Conservation (phyloP, 2,329 filamentous ascomycete genomes). For the Ambrosiella xylebori region DNA sequence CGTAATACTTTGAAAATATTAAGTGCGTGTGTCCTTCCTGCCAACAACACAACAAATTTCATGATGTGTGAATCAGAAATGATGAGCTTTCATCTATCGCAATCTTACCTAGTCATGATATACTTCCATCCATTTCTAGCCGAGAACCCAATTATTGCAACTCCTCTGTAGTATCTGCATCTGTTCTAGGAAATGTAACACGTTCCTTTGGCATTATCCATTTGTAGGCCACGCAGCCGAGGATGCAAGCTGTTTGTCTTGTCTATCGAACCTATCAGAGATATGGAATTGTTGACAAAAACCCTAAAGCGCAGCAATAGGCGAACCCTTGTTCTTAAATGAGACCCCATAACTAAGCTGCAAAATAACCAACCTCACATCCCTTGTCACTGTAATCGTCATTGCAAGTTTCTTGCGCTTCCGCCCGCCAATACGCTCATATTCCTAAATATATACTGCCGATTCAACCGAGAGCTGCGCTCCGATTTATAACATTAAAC, state of each 20-base stretch:
- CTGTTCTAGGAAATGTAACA: not conserved
- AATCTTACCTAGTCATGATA: too few relatives aligned
- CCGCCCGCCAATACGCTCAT: not conserved
- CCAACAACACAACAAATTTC: too few relatives aligned
- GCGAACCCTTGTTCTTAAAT: not conserved
- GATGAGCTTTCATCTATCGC: too few relatives aligned
- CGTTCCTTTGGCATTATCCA: not conserved
- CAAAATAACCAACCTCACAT: not conserved
- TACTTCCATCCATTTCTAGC: too few relatives aligned
- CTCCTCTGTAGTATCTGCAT: too few relatives aligned
- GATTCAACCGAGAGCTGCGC: not conserved
- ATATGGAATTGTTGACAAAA: too few relatives aligned
- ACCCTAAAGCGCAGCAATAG: not conserved
- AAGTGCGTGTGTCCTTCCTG: too few relatives aligned
- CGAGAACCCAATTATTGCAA: too few relatives aligned
- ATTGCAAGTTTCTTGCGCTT: not conserved
- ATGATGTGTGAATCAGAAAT: too few relatives aligned
- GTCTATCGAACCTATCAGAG: not conserved
- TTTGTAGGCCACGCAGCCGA: not conserved
- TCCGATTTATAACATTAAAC: not conserved
- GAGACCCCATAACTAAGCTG: not conserved
- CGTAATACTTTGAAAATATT: too few relatives aligned
- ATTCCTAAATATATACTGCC: not conserved
- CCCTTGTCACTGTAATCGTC: not conserved
- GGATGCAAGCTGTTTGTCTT: not conserved